These are phyloP conservation scores for Solanum clarkiae DNA, from an alignment of 257 asterid genomes.

Conservation along the genomic window DNA sequence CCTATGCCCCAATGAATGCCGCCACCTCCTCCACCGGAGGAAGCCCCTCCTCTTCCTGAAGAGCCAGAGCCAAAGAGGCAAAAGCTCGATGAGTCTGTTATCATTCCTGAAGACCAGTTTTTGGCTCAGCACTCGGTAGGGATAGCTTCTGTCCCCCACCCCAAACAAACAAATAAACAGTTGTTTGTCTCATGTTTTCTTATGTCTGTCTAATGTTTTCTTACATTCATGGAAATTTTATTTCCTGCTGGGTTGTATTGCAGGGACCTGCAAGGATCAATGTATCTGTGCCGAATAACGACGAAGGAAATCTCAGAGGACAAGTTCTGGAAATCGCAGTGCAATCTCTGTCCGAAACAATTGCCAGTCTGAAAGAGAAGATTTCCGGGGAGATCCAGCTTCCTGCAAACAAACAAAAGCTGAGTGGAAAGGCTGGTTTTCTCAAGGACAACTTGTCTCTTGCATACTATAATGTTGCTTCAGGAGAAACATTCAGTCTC, in stretches of 20 bases:
- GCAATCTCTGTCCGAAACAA: conserved; percentile 72
- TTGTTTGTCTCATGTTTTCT: neutral
- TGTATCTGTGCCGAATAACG: conserved; percentile 71
- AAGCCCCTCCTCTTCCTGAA: conserved; percentile 94
- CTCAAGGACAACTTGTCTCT: conserved; percentile 91
- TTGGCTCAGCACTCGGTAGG: conserved; percentile 62
- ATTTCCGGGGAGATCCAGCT: conserved; percentile 88
- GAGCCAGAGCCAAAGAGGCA: conserved; percentile 95
- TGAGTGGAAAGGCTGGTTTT: conserved; percentile 97
- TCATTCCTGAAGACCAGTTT: conserved; percentile 85
- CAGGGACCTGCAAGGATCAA: conserved; percentile 75
- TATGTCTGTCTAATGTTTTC: neutral
- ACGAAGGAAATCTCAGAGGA: conserved; percentile 87
- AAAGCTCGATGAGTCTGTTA: conserved; percentile 72
- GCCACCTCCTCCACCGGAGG: conserved; percentile 85
- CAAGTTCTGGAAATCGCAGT: conserved; percentile 67
- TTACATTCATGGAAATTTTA: neutral
- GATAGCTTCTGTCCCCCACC: neutral
- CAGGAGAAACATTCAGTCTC: conserved; percentile 66
- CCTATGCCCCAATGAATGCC: conserved; percentile 78
- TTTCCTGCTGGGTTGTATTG: conserved; percentile 12
- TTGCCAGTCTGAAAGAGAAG: conserved; percentile 86
- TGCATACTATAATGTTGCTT: conserved; percentile 74
- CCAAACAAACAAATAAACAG: neutral
- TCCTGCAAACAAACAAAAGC: conserved; percentile 90